Base-by-base conservation (phyloP, 257 asterid genomes). In the Forsythia viridissima region DNA sequence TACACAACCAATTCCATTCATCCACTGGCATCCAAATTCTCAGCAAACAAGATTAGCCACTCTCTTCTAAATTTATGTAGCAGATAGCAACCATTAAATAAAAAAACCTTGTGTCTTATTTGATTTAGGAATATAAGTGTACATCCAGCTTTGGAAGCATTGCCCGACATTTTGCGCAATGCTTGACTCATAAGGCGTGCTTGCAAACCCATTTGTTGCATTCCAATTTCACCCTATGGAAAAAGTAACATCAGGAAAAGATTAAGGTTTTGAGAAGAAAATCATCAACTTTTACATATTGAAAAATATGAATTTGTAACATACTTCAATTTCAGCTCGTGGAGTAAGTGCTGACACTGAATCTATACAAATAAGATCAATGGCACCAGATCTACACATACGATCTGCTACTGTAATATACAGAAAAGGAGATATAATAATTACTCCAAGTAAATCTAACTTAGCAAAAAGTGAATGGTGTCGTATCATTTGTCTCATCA, bases 171-270 rank as follows among this genome's bases (percentile, higher is more conserved):
- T 81, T 96, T 96, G 24, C 98, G 98, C 85, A 93, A 81, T 61
- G 98, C 99, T 88, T 96, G 99, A 86, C 98, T 96, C 99, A 96
- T 96, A 72, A 96, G 92, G 36, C 98, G 97, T 6, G 99, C 99
- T 87, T 96, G 99, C 87, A 96, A 85, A 81, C 99, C 98, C 90
- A 96, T 96, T 91, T 96, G 98, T 80, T 96, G 99, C 99, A 96
- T 93, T 71, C 99, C 99, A 9, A 96, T 96, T 86, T 96, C 99
- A 78, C 98, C 99, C 98, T 96, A 70, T 6, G 76, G 77, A 81
- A 66, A 83, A 77, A 81, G 65, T 46, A 39, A 70, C 78, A 59
- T 39, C 77, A 51, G 30, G 46, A 13, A 38, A 78, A 39, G 7
- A 24, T 55, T 81, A 69, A 77, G 39, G 66, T 71, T 21, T 72